Conservation (phyloP, 202 grass and related monocot genomes). For the Sporobolus alterniflorus region DNA sequence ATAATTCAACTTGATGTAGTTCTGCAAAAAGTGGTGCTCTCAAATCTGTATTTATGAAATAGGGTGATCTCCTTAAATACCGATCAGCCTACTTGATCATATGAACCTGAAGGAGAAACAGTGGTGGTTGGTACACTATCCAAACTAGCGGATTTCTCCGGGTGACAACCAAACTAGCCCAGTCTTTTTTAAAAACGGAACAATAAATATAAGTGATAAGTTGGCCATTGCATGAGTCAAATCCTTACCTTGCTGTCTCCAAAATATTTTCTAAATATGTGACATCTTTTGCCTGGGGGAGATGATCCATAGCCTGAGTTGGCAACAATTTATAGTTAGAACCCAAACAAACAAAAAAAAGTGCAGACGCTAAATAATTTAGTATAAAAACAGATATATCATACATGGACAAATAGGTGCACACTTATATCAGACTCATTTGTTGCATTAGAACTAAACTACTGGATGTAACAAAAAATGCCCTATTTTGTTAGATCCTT, state of each 20-base stretch:
- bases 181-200: background rate
- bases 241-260: constrained; percentile 39
- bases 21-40: background rate
- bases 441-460: too few species aligned
- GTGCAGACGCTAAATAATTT: background rate
- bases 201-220: constrained; percentile 15
- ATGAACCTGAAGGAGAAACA: constrained; percentile 14
- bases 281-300: constrained; percentile 34
- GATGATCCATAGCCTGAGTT: constrained; percentile 38
- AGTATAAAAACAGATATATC: background rate
- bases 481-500: too few species aligned
- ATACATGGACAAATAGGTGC: background rate
- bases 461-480: too few species aligned
- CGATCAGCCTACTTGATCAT: background rate
- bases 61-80: background rate
- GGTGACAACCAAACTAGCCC: too few species aligned
- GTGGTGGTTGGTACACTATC: background rate
- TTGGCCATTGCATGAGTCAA: background rate
- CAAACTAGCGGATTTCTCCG: background rate
- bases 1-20: background rate
- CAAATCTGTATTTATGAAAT: background rate
- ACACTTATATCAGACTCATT: too few species aligned
- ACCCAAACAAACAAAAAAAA: constrained; percentile 8
- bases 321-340: constrained; percentile 7
- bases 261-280: constrained; percentile 47